These are phyloP conservation scores for Pilatotrama ljubarskyi DNA, from an alignment of 768 basidiomycete species.

Conservation along the genomic window DNA sequence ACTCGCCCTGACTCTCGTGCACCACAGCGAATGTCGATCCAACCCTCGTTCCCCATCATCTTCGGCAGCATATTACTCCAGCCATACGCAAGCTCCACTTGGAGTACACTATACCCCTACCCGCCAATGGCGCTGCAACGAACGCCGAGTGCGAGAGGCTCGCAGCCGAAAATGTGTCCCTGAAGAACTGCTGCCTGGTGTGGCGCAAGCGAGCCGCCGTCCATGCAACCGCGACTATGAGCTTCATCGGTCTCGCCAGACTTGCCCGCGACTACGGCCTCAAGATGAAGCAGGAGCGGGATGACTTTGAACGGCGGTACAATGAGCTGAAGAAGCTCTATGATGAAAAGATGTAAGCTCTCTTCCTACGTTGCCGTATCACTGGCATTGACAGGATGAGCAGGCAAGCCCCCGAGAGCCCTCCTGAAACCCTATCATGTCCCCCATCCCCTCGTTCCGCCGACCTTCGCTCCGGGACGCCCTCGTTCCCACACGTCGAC, in stretches of 20 bases:
- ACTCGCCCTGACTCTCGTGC: neutral
- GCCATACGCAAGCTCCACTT: constrained; percentile 58
- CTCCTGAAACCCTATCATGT: constrained; percentile 8
- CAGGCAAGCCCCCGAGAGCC: neutral
- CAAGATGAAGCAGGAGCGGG: constrained; percentile 31
- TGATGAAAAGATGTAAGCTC: constrained; percentile 26
- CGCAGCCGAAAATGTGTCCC: constrained; percentile 31
- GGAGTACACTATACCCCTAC: constrained; percentile 35
- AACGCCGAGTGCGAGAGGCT: constrained; percentile 25
- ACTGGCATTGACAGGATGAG: neutral
- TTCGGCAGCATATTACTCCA: constrained; percentile 58
- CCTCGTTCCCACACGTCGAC: constrained; percentile 11
- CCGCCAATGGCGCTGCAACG: neutral
- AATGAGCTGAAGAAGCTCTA: constrained; percentile 28
- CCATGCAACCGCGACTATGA: constrained; percentile 33
- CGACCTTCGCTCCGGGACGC: constrained; percentile 6
- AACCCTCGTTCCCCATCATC: constrained; percentile 52
- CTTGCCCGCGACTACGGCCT: constrained; percentile 32
- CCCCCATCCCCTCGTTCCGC: constrained; percentile 9
- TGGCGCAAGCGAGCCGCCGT: constrained; percentile 37
- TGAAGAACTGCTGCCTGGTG: constrained; percentile 28
- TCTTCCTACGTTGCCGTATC: neutral
- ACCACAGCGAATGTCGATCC: constrained; percentile 48
- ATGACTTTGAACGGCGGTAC: constrained; percentile 29
- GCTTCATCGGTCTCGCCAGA: constrained; percentile 34